Evolutionary conservation across 371 early-diverging fungal species (phyloP).

Genomic region (Rhizopus arrhizus): DNA sequence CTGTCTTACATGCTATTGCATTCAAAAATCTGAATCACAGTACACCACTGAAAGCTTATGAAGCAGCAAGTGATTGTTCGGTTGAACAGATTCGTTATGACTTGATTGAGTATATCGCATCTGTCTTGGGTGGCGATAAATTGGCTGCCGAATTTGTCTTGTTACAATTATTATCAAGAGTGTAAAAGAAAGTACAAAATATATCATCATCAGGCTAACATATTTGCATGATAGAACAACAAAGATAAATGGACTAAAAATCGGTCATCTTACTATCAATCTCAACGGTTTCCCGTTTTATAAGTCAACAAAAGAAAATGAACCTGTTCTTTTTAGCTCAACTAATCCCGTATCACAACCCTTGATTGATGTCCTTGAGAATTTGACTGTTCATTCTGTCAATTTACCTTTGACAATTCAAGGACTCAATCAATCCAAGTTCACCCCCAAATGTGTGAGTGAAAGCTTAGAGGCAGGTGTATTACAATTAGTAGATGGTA

Average conservation of each 20-base stretch:
- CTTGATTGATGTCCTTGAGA: conserved; percentile 29
- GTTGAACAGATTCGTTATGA: conserved; percentile 35
- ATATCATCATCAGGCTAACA: conserved; percentile 3
- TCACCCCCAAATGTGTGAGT: conserved; percentile 55
- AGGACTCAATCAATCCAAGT: conserved; percentile 49
- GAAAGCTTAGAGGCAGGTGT: conserved; percentile 59
- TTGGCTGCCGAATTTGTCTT: conserved; percentile 64
- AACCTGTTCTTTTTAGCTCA: conserved; percentile 6
- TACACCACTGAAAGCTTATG: not conserved
- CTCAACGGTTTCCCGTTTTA: conserved; percentile 41
- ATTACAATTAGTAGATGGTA: conserved; percentile 61
- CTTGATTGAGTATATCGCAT: conserved; percentile 57
- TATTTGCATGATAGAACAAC: conserved; percentile 29
- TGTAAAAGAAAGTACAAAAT: conserved; percentile 41
- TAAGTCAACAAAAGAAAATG: conserved; percentile 11
- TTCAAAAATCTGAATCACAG: conserved; percentile 22
- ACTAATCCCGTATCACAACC: conserved; percentile 21
- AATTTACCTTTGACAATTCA: conserved; percentile 55
- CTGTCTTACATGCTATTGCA: conserved; percentile 51
- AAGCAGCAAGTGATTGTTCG: not conserved
- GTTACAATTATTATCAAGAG: conserved; percentile 58
- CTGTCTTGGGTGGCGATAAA: conserved; percentile 53
- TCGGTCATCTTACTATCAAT: conserved; percentile 54
- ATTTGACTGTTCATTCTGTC: conserved; percentile 50
- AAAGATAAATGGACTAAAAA: conserved; percentile 42